Evolutionary conservation across 306 rosid species (phyloP), one percentile per base, ranked within the genome.

Genomic region (Macrotyloma uniflorum): DNA sequence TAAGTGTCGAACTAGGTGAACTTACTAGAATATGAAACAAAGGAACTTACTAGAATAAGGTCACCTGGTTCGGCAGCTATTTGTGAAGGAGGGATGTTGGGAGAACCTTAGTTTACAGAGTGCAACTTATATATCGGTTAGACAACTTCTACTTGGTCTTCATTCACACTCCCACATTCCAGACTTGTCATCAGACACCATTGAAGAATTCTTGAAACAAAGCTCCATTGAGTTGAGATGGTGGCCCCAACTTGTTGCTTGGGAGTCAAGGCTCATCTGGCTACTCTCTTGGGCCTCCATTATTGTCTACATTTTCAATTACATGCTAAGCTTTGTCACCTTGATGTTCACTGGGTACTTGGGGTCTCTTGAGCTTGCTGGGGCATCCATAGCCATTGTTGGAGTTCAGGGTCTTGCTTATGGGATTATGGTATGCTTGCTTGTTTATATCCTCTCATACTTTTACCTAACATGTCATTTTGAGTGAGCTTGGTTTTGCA

Each of bases 371-470:
- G 86, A 84, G 70, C 91, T 90, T 24, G 93, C 91, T 19, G 91
- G 91, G 5, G 94, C 94, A 15, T 86, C 94, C 7, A 76, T 90
- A 11, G 94, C 94, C 15, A 72, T 80, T 45, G 91, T 81, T 91
- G 90, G 96, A 72, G 87, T 89, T 76, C 91, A 87, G 24, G 94
- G 91, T 62, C 90, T 90, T 74, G 94, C 90, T 72, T 90, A 88
- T 68, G 94, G 89, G 0, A 80, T 90, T 26, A 90, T 90, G 90
- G 90, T 89, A 87, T 67, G 80, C 14, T 11, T 49, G 15, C 1
- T 69, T 46, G 3, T 38, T 2, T 38, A 38, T 22, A 10, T 18
- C 4, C 5, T 58, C 65, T 26, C 19, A 58, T 26, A 13, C 6
- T 13, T 58, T 28, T 59, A 28, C 40, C 18, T 57, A 6, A n/a